Percentiles rank a stretch among this genome's conserved stretches.
phyloP scores from a whole-genome alignment of 1,139 yeast genomes.

The Yarrowia galli region DNA sequence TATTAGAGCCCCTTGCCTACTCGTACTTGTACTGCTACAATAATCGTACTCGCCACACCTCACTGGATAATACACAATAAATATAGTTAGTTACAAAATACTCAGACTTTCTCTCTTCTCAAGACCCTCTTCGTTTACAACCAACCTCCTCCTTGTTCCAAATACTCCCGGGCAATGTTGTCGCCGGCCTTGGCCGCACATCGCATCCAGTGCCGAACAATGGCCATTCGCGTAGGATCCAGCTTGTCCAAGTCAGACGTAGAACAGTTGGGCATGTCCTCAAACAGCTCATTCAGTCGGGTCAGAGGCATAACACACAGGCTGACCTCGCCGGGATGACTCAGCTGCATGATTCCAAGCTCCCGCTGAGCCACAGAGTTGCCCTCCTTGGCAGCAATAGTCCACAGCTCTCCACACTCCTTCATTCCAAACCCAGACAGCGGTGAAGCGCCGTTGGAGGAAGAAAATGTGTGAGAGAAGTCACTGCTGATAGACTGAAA shows the following conservation, averaged over 20 bases:
- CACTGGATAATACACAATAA: constrained; percentile 16
- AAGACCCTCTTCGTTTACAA: not conserved
- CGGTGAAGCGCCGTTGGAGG: constrained; percentile 5
- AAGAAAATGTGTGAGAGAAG: constrained; percentile 39
- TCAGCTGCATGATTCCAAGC: constrained; percentile 49
- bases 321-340: constrained; percentile 49
- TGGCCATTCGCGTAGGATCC: constrained; percentile 49
- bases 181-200: constrained; percentile 49
- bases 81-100: constrained; percentile 22
- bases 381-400: constrained; percentile 49
- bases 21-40: too few relatives aligned
- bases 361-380: constrained; percentile 48
- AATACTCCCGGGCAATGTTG: constrained; percentile 48
- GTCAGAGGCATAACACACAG: constrained; percentile 46
- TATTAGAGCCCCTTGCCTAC: too few relatives aligned
- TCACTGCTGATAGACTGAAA: constrained; percentile 45
- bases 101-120: not conserved
- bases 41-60: not conserved
- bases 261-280: constrained; percentile 41
- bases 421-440: constrained; percentile 43
- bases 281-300: constrained; percentile 45
- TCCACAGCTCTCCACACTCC: constrained; percentile 49
- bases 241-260: constrained; percentile 47
- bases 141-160: constrained; percentile 42
- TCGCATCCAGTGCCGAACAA: constrained; percentile 50